Evolutionary conservation across 768 basidiomycete genomes (phyloP), one percentile per base, ranked within the genome.

Genomic region (Asterophora lycoperdoides): DNA sequence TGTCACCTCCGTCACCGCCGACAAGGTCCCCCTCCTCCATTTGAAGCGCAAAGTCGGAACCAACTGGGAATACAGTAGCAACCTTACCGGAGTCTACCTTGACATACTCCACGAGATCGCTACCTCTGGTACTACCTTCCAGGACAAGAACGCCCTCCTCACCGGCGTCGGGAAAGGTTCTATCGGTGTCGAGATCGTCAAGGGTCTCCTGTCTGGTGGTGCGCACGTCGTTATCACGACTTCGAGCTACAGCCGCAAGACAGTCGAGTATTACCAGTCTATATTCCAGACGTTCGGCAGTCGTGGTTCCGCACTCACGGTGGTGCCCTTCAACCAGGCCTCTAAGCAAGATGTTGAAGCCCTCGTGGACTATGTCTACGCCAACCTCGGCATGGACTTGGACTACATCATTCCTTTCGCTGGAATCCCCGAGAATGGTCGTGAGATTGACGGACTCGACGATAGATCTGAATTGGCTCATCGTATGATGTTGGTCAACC

Each of bases 381-480:
- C 86, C 23, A 93, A 84, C 19, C 84, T 99, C 46, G 89, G 92
- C 48, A 83, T 98, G 73, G 96, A 99, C 70, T 81, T 99, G 49
- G 96, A 99, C 69, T 99, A 98, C 68, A 91, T 99, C 60, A 81
- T 98, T 51, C 96, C 96, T 17, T 99, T 99, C 69, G 96, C 96
- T 37, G 96, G 95, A 41, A 86, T 99, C 39, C 95, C 96, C 5
- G 96, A 99, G 68, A 98, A 98, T 59, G 96, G 96, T 17, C 90
- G 96, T 49, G 93, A 99, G 68, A 99, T 99, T 53, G 96, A 99
- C 59, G 84, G 90, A 10, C 72, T 99, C 54, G 96, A 99, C 65
- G 96, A 99, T 71, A 88, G 86, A 62, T 98, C 95, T 14, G 96
- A 99, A 68, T 79, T 99, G 38, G 95, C 96, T 10, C 96, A 99